Evolutionary conservation across 768 basidiomycete species (phyloP), one percentile per base, ranked within the genome.

Genomic region (Mycena galericulata): DNA sequence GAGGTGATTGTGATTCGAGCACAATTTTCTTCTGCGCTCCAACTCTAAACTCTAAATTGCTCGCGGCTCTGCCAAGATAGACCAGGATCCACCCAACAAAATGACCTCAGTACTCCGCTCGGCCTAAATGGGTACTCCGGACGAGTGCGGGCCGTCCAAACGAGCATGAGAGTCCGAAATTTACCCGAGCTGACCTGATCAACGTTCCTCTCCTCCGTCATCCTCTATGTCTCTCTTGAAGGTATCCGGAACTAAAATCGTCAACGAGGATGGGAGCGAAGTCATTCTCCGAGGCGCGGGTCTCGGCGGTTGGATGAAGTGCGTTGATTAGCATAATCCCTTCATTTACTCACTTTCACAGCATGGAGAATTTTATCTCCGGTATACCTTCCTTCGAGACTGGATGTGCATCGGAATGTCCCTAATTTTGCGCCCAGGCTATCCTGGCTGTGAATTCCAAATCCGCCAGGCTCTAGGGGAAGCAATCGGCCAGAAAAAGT

Each of bases 221-320:
- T 34, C 43, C 38, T 65, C 70, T 72, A 87, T 87, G 86, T 84
- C 87, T 65, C 84, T 86, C 65, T 79, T 91, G 51, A 86, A 80
- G 62, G 87, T 90, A 20, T 81, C 81, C n/a, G 89, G 89, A 18
- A 88, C 85, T 41, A 88, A 87, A 74, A 81, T 92, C 71, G 85
- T 92, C 64, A 84, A 90, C 70, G 83, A 82, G 55, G 77, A 84
- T 32, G 88, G 85, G 22, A 80, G 85, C 10, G 85, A 89, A 70
- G 82, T 91, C 38, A 83, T 90, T 62, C 83, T 92, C 49, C 83
- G 88, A n/a, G 93, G 93, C 24, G 92, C 92, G n/a, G 91, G 92
- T 46, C 82, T 94, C 20, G 92, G 92, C 41, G 92, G 92, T 74
- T 93, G 92, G 92, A 91, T 94, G 90, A 93, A 90, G 92, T 93